Conservation (phyloP, 495 filamentous ascomycete species). For the Penicilliopsis zonata region DNA sequence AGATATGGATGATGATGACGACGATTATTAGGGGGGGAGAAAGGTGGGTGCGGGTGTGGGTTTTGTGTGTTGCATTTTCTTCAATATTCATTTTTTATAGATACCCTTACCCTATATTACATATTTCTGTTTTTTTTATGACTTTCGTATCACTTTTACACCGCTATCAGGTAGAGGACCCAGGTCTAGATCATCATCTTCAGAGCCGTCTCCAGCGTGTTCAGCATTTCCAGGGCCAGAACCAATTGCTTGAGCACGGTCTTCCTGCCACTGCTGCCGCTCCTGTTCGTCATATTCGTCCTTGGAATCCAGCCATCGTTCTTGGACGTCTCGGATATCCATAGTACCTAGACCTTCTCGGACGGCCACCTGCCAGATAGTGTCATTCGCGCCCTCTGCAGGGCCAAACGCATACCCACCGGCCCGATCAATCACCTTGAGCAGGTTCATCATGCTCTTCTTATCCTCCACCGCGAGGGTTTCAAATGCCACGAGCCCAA, state of each 20-base stretch:
- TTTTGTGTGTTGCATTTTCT: conserved; percentile 2
- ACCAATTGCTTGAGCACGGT: conserved; percentile 16
- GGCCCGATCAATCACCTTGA: conserved; percentile 79
- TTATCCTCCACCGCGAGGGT: conserved; percentile 94
- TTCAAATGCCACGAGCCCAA: conserved; percentile 81
- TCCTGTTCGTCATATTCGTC: conserved; percentile 82
- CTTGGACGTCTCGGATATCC: conserved; percentile 81
- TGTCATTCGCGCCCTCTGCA: conserved; percentile 86
- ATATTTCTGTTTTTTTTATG: conserved; percentile 9
- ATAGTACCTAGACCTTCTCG: conserved; percentile 68
- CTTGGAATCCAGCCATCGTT: conserved; percentile 84
- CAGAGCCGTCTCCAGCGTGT: conserved; percentile 9
- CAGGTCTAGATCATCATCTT: conserved; percentile 20
- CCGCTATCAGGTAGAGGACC: conserved; percentile 28
- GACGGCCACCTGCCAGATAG: conserved; percentile 88
- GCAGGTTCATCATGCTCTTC: conserved; percentile 83
- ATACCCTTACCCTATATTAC: conserved; percentile 25
- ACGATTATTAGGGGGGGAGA: conserved; percentile 13
- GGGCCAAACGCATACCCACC: conserved; percentile 88
- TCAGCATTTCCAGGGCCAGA: neutral
- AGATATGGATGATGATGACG: conserved; percentile 37
- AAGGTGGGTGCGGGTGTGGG: neutral
- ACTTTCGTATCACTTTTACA: conserved; percentile 33
- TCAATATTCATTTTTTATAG: conserved; percentile 5
- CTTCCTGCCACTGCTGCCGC: conserved; percentile 55